phyloP scores from a whole-genome alignment of 768 basidiomycete species.

The Auriscalpium vulgare region DNA sequence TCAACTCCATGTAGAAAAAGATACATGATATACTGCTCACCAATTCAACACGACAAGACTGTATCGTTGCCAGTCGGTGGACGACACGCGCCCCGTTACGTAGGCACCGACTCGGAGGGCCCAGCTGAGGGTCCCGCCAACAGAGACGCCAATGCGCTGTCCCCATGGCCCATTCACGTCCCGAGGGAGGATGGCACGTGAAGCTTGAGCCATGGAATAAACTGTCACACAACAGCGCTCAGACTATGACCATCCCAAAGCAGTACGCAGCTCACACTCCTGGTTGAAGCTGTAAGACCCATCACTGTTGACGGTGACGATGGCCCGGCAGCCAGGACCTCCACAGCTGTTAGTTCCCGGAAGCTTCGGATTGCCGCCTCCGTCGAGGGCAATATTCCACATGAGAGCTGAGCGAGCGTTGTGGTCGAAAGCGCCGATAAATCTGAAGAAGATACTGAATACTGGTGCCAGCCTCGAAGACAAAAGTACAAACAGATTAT shows the following conservation, averaged over 20 bases:
- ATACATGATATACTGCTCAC: conserved; percentile 34
- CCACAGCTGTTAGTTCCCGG: conserved; percentile 59
- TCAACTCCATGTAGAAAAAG: background rate
- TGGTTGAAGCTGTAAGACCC: conserved; percentile 62
- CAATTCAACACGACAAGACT: conserved; percentile 71
- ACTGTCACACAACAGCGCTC: conserved; percentile 26
- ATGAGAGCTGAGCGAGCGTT: conserved; percentile 45
- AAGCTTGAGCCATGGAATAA: conserved; percentile 68
- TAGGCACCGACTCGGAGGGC: conserved; percentile 58
- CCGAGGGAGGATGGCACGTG: conserved; percentile 63
- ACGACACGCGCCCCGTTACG: conserved; percentile 45
- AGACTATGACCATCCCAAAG: background rate
- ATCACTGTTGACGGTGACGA: conserved; percentile 58
- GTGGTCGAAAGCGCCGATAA: conserved; percentile 35
- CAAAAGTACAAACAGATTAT: conserved; percentile 40
- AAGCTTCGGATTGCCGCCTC: conserved; percentile 51
- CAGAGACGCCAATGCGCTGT: conserved; percentile 57
- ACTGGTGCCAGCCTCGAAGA: too few relatives aligned
- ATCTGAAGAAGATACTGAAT: conserved; percentile 16
- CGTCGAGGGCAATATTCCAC: conserved; percentile 70
- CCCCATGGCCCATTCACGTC: conserved; percentile 63
- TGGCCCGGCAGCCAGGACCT: conserved; percentile 52
- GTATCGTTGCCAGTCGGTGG: conserved; percentile 55
- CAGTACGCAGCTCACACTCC: conserved; percentile 43
- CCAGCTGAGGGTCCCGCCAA: conserved; percentile 49